These are phyloP conservation scores for Starmerella vitae DNA, from an alignment of 805 yeast genomes.

Conservation along the genomic window DNA sequence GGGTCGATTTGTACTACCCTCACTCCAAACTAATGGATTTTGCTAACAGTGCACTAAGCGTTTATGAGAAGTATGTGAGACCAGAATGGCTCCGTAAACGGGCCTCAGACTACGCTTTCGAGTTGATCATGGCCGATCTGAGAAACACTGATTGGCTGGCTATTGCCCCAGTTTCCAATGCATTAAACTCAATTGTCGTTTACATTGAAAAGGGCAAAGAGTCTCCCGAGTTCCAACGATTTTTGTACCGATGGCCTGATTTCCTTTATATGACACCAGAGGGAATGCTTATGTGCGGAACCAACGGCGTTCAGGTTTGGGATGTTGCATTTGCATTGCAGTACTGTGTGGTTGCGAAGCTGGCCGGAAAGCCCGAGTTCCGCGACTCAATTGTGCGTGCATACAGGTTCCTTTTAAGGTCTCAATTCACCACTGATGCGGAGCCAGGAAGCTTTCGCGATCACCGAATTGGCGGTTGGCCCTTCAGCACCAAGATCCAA, in stretches of 20 bases:
- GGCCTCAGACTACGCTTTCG: slow-evolving; percentile 42
- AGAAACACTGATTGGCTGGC: slow-evolving; percentile 66
- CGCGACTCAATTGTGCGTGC: slow-evolving; percentile 50
- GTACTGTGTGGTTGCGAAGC: slow-evolving; percentile 63
- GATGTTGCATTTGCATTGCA: slow-evolving; percentile 87
- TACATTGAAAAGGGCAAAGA: slow-evolving; percentile 55
- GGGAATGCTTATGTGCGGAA: slow-evolving; percentile 91
- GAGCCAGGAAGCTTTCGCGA: slow-evolving; percentile 71
- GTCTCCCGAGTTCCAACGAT: slow-evolving; percentile 44
- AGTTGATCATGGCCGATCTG: slow-evolving; percentile 58
- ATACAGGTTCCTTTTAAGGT: slow-evolving; percentile 56
- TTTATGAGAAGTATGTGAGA: slow-evolving; percentile 58
- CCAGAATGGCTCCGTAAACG: slow-evolving; percentile 56
- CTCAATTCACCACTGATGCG: slow-evolving; percentile 77
- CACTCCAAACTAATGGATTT: slow-evolving; percentile 56
- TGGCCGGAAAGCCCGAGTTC: slow-evolving; percentile 56
- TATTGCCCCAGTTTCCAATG: slow-evolving; percentile 90
- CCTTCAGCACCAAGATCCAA: slow-evolving; percentile 87
- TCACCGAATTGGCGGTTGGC: slow-evolving; percentile 81
- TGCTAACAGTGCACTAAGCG: slow-evolving; percentile 44
- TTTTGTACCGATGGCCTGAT: slow-evolving; percentile 54
- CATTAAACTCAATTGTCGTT: slow-evolving; percentile 64
- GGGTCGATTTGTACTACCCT: slow-evolving; percentile 87
- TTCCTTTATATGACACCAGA: slow-evolving; percentile 71
- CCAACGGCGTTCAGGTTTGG: slow-evolving; percentile 97